These are phyloP conservation scores for Irpex sp. DNA, from an alignment of 1,284 basidiomycete species.

Conservation along the genomic window DNA sequence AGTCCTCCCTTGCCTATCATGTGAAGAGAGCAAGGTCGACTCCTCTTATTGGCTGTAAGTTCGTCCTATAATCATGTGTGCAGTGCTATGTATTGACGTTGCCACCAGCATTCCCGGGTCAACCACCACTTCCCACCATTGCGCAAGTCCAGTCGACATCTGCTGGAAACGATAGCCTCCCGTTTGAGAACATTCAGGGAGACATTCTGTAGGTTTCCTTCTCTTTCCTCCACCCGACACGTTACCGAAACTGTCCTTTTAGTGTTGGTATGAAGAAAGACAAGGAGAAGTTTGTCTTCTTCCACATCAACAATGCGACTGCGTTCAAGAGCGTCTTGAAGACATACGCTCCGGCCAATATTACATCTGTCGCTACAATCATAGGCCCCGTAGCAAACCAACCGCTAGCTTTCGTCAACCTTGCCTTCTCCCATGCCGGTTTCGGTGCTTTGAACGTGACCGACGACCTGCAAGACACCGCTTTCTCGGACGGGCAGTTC, in stretches of 20 bases:
- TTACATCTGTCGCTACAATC: constrained; percentile 2
- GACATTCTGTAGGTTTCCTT: neutral
- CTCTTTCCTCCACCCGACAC: neutral
- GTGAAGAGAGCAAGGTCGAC: neutral
- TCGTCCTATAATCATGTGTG: no score
- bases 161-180: constrained; percentile 1
- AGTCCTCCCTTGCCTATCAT: neutral
- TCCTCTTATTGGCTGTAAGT: neutral
- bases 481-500: constrained; percentile 1
- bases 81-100: neutral
- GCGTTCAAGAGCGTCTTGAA: constrained; percentile 2
- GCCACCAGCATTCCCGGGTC: constrained; percentile 6
- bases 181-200: constrained; percentile 5
- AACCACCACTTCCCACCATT: constrained; percentile 2
- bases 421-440: constrained; percentile 3
- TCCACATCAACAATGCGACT: neutral
- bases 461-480: constrained; percentile 1
- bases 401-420: constrained; percentile 4
- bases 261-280: neutral
- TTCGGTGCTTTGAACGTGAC: neutral
- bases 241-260: neutral
- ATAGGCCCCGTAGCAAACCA: neutral
- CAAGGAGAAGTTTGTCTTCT: constrained; percentile 6
- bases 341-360: constrained; percentile 1
- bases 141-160: neutral